Evolutionary conservation across 2,329 filamentous ascomycete genomes (phyloP).

Genomic region (Botryotinia calthae): DNA sequence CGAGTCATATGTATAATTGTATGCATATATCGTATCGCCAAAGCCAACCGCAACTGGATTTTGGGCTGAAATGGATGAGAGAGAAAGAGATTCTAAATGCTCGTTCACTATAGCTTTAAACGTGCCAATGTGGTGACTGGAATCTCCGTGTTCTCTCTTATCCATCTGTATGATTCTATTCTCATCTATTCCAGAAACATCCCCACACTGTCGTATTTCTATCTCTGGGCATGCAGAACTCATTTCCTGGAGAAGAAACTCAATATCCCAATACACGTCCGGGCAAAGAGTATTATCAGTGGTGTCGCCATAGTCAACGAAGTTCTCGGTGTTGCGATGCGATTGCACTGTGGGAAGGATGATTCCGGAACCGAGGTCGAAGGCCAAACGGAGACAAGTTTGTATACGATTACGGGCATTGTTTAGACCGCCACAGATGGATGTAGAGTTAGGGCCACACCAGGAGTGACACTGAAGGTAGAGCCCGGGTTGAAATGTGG

Average conservation of each 20-base stretch:
- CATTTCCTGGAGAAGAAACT: constrained; percentile 19
- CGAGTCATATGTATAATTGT: constrained; percentile 26
- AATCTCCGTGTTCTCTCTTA: constrained; percentile 13
- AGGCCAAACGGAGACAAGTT: constrained; percentile 31
- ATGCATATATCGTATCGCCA: constrained; percentile 29
- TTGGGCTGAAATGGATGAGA: constrained; percentile 16
- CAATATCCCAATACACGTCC: constrained; percentile 26
- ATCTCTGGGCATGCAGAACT: constrained; percentile 25
- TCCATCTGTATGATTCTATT: constrained; percentile 11
- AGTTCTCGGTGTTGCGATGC: constrained; percentile 21
- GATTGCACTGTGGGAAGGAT: constrained; percentile 27
- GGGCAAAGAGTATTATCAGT: constrained; percentile 19
- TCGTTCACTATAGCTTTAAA: constrained; percentile 15
- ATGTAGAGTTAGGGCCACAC: constrained; percentile 22
- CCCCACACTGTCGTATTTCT: constrained; percentile 25
- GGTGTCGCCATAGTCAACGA: neutral
- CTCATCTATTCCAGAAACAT: constrained; percentile 24
- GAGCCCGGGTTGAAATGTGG: constrained; percentile 28
- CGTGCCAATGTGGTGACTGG: constrained; percentile 15
- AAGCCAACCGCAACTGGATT: constrained; percentile 26
- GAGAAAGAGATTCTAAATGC: neutral
- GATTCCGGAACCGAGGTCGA: constrained; percentile 29
- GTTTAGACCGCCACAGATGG: constrained; percentile 29
- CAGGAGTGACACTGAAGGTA: constrained; percentile 32
- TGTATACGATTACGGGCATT: constrained; percentile 32